Conservation (phyloP, 371 early-diverging fungal genomes). For the Haplosporangium sp. region DNA sequence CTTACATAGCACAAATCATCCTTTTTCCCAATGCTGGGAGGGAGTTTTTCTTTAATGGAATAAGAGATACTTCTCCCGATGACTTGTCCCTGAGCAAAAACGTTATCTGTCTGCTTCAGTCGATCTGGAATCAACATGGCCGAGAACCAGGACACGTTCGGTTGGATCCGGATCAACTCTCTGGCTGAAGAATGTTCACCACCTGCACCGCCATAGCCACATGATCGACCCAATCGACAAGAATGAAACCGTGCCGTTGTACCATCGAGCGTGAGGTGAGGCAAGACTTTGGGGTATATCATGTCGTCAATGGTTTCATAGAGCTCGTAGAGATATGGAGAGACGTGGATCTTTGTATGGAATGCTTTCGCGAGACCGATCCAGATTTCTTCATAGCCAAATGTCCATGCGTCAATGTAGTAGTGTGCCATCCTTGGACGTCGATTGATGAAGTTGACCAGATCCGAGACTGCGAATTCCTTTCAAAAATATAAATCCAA, state of each 20-base stretch:
- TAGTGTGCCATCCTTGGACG: constrained; percentile 47
- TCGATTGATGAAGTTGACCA: constrained; percentile 43
- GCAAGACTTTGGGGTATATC: constrained; percentile 31
- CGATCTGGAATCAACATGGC: constrained; percentile 3
- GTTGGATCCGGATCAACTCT: constrained; percentile 45
- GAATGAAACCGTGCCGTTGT: constrained; percentile 41
- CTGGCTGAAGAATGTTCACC: constrained; percentile 31
- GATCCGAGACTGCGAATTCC: constrained; percentile 36
- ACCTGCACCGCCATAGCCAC: constrained; percentile 48
- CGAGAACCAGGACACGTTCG: constrained; percentile 51
- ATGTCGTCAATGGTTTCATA: constrained; percentile 50
- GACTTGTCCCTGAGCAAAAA: constrained; percentile 16
- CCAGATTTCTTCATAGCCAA: constrained; percentile 63
- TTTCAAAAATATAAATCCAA: constrained; percentile 4
- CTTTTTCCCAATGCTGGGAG: constrained; percentile 25
- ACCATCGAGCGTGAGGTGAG: constrained; percentile 38
- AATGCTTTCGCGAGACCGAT: constrained; percentile 43
- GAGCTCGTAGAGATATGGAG: constrained; percentile 45
- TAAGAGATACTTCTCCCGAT: constrained; percentile 13
- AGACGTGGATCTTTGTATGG: constrained; percentile 57
- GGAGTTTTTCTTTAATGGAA: constrained; percentile 27
- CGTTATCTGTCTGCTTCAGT: background rate
- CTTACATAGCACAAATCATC: constrained; percentile 41
- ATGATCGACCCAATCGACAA: constrained; percentile 34
- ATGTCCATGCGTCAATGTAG: constrained; percentile 60